Base-by-base conservation (phyloP, 441 rosid species). In the Eutrema salsugineum region DNA sequence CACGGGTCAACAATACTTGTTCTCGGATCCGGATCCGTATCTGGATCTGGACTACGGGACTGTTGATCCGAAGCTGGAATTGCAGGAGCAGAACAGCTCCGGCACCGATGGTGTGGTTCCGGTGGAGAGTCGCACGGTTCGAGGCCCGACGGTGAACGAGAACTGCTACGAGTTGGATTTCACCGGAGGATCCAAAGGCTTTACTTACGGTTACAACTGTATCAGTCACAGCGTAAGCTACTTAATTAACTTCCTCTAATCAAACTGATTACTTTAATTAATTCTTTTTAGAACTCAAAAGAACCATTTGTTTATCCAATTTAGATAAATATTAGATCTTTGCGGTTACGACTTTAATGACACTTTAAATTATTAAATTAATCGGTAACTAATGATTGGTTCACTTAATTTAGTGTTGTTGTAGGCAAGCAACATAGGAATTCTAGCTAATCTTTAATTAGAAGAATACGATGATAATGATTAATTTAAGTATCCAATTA, bases 31-130 rank as follows among this genome's bases (percentile, higher is more conserved):
- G 78, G 86, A 94, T 66, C 97, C 90, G 65, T 91, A 80, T 64
- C 75, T 87, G 78, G 93, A 85, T 80, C 86, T 91, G 65, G 97
- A 89, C 42, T 89, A 80, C 65, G 86, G 85, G 3, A 77, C 47
- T 8, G 81, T 84, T 50, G 90, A 89, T 76, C 83, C 88, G 43
- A 87, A 88, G 64, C 12, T 83, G n/a, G 90, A 86, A 15, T 67
- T 83, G 20, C 83, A 80, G 24, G 94, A 88, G 63, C 93, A 84
- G 84, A 86, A 86, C 54, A 86, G 95, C 74, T 86, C 92, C 10
- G 97, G 93, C 0, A 72, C 89, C 0, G 99, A 94, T 38, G 93
- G 97, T 2, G 99, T 91, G 1, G 97, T 91, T 7, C 97, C 97
- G 3, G 88, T 85, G 9, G 88, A 83, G 74, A 77, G 78, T 44